Base-by-base conservation (phyloP, 2,329 filamentous ascomycete species). In the Thyridium curvatum region DNA sequence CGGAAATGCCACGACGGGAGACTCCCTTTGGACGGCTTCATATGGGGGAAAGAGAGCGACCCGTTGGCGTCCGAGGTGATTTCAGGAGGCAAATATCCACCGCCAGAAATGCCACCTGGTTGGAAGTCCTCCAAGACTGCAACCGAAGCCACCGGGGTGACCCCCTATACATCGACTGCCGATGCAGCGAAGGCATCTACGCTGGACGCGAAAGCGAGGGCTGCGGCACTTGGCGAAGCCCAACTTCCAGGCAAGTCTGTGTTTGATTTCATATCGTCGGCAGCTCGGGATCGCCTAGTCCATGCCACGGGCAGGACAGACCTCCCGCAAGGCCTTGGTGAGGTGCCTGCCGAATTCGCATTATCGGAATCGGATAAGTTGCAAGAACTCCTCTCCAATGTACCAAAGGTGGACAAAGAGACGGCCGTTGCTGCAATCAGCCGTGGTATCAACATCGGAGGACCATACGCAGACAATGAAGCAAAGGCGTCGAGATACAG, bases 211-310 rank as follows among this genome's bases (percentile, higher is more conserved):
- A 82, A 79, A 53, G 71, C 83, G 32, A 79, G 93, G 45, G 90
- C 89, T 12, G 79, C 79, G 4, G 69, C 94, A 1, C 71, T 97
- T 2, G 90, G 90, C 29, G 91, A 96, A 63, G 71, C 77, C 30
- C 75, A 79, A 29, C 68, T 97, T 1, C 90, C 90, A 0, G 87
- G 88, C 1, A 96, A 97, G 64, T 97, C 93, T 0, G 82, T 98
- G 3, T 98, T 97, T 58, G 90, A 97, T 61, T 98, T 86, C 60
- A 74, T 98, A 47, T 86, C 86, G 0, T 72, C 86, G 0, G 75
- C 84, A 28, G 79, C 86, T 4, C 80, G 93, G 44, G 83, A 91
- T 37, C 79, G 82, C 18, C 74, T 98, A 33, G 88, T 75, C 3
- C 72, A 78, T 10, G 81, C 81, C 1, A 88, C 87, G 3, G 90